These are phyloP conservation scores for Gossypioides kirkii DNA, from an alignment of 345 rosid species.

Conservation along the genomic window DNA sequence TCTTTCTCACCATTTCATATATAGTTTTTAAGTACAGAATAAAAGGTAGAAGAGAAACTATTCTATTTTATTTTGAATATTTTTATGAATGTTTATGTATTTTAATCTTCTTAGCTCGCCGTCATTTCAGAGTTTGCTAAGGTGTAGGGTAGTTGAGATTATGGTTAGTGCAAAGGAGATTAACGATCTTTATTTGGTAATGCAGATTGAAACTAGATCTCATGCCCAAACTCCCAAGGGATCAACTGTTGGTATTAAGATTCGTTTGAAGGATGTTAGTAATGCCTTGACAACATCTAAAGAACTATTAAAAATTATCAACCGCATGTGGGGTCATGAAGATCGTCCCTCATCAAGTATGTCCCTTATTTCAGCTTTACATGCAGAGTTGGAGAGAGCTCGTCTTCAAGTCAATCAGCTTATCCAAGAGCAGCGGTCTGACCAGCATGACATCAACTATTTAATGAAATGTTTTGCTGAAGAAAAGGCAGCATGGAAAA, in stretches of 20 bases:
- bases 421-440: slow-evolving; percentile 72
- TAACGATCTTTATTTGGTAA: slow-evolving; percentile 4
- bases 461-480: slow-evolving; percentile 88
- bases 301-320: slow-evolving; percentile 83
- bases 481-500: slow-evolving; percentile 91
- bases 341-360: slow-evolving; percentile 85
- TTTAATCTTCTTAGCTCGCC: no score
- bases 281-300: slow-evolving; percentile 93
- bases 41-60: not conserved
- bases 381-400: slow-evolving; percentile 95
- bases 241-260: slow-evolving; percentile 55
- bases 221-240: slow-evolving; percentile 79
- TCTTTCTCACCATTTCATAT: not conserved
- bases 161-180: not conserved
- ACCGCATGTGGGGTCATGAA: slow-evolving; percentile 88
- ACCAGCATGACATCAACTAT: slow-evolving; percentile 67
- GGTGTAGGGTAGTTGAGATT: not conserved
- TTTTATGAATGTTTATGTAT: no score
- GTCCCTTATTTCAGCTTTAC: slow-evolving; percentile 92
- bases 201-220: slow-evolving; percentile 85
- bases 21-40: not conserved
- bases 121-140: not conserved
- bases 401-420: slow-evolving; percentile 83
- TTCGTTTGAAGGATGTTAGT: slow-evolving; percentile 79
- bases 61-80: no score